Evolutionary conservation across 1,284 basidiomycete genomes (phyloP), one percentile per base, ranked within the genome.

Genomic region (Cryptococcus sp.): DNA sequence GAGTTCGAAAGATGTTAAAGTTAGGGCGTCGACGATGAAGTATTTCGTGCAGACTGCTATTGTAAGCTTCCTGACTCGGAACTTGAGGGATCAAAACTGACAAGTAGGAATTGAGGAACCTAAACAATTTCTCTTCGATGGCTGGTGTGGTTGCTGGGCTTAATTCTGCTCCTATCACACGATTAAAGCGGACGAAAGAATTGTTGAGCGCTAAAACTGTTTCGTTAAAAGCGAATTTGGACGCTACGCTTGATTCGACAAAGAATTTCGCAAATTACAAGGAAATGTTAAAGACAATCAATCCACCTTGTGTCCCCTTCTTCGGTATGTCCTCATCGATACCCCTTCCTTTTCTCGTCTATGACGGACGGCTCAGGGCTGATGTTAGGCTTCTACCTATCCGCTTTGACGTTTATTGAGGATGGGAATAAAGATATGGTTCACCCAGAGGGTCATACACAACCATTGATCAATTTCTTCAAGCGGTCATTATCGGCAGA

Each of bases 81-180:
- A 34, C 10, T 9, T 13, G 14, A 7, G 21, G 3, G 4, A 19
- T 7, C 39, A 10, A 14, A 21, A 10, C 9, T 2, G 39, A 52
- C 2, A 46, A 9, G 23, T 57, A 96, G 92, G 86, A 88, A 37
- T 96, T 92, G 73, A 87, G 88, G 45, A 74, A 77, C 7, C 76
- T 98, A 62, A 91, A 97, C 72, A 99, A 98, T 75, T 98, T 91
- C 75, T 93, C 92, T n/a, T 88, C 87, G 16, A 91, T 98, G 86
- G 91, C 93, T 59, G 91, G 91, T 36, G 88, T 98, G 53, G 85
- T 93, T 19, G 94, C 93, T 13, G 96, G 92, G 2, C 79, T 98
- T 43, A 94, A 94, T 61, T 90, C 89, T 1, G 88, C 94, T 7
- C 89, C 92, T 2, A 90, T 99, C 58, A 85, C 88, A 52, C 84